Conservation (phyloP, 2,329 filamentous ascomycete species). For the Hypoxylon sp. region DNA sequence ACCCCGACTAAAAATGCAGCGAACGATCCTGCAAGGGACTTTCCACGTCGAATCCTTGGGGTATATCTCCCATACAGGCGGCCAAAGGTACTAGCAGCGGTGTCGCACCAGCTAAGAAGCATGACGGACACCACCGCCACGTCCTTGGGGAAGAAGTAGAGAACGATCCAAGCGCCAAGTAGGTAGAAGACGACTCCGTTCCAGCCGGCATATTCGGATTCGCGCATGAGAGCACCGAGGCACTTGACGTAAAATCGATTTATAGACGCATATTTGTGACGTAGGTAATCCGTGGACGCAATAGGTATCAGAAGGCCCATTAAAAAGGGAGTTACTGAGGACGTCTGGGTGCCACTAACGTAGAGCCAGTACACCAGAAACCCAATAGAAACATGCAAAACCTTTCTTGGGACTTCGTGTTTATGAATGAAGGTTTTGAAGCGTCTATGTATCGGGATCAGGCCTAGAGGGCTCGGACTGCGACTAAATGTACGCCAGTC, state of each 20-base stretch:
- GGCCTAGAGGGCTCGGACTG: conserved; percentile 89
- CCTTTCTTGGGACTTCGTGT: conserved; percentile 95
- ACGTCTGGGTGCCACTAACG: conserved; percentile 79
- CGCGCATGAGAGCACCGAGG: conserved; percentile 93
- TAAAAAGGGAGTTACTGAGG: conserved; percentile 84
- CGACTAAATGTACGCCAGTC: conserved; percentile 90
- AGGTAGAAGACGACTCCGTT: conserved; percentile 99
- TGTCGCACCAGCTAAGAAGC: conserved; percentile 97
- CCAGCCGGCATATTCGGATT: conserved; percentile 92
- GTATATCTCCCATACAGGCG: conserved; percentile 91
- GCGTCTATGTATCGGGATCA: conserved; percentile 94
- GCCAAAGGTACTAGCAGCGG: conserved; percentile 93
- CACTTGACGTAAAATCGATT: conserved; percentile 88
- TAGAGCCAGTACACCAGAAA: conserved; percentile 93
- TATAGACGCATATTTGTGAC: conserved; percentile 82
- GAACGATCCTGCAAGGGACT: conserved; percentile 89
- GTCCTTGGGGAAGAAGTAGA: conserved; percentile 92
- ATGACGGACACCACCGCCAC: conserved; percentile 89
- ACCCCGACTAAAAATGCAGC: conserved; percentile 87
- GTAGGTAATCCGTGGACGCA: conserved; percentile 81
- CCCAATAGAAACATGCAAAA: conserved; percentile 94
- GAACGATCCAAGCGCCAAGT: conserved; percentile 86
- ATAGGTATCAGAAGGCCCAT: conserved; percentile 86
- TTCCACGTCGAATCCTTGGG: conserved; percentile 83
- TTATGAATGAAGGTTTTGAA: conserved; percentile 94